Percentiles rank a stretch among this genome's conserved stretches.
Evolutionary conservation across 192 early-diverging fungal genomes (phyloP).

Genomic region (Podila epigama): DNA sequence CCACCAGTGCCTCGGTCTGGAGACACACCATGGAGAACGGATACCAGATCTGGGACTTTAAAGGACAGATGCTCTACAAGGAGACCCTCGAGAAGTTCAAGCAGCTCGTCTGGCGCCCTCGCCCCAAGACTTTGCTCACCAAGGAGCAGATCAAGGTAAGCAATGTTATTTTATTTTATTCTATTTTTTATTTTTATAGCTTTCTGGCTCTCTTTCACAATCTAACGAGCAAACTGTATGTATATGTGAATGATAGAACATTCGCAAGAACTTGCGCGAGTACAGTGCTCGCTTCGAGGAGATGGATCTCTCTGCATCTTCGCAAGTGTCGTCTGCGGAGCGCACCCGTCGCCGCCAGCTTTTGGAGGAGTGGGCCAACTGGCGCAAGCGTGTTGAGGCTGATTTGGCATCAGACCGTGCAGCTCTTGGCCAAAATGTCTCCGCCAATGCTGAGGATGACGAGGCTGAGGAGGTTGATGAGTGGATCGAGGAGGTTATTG

Average conservation of each 20-base stretch:
- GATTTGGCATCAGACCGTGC: slow-evolving; percentile 65
- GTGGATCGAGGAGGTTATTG: slow-evolving; percentile 88
- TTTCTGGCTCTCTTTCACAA: too few relatives aligned
- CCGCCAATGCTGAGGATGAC: slow-evolving; percentile 61
- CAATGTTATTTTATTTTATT: background rate
- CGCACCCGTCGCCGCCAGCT: slow-evolving; percentile 77
- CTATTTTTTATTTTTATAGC: background rate
- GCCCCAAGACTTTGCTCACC: slow-evolving; percentile 82
- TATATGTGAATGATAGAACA: slow-evolving; percentile 49
- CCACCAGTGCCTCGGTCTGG: slow-evolving; percentile 88
- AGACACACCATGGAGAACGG: slow-evolving; percentile 88
- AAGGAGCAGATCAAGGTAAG: slow-evolving; percentile 74
- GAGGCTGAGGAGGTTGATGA: slow-evolving; percentile 82
- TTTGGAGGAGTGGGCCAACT: slow-evolving; percentile 85
- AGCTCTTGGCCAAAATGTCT: slow-evolving; percentile 59
- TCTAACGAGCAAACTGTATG: too few relatives aligned
- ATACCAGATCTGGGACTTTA: slow-evolving; percentile 91
- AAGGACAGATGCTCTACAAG: slow-evolving; percentile 81
- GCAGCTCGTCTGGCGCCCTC: slow-evolving; percentile 96
- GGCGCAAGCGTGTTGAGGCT: slow-evolving; percentile 74
- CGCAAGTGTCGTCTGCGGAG: slow-evolving; percentile 76
- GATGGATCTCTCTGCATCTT: slow-evolving; percentile 78
- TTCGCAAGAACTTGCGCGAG: slow-evolving; percentile 91
- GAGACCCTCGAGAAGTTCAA: slow-evolving; percentile 84
- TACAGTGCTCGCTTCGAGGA: slow-evolving; percentile 91